A percentile compares a stretch with the other conserved stretches of the same genome.
These are phyloP conservation scores for Mycosphaerella sp. DNA, from an alignment of 2,329 filamentous ascomycete species.

Conservation along the genomic window DNA sequence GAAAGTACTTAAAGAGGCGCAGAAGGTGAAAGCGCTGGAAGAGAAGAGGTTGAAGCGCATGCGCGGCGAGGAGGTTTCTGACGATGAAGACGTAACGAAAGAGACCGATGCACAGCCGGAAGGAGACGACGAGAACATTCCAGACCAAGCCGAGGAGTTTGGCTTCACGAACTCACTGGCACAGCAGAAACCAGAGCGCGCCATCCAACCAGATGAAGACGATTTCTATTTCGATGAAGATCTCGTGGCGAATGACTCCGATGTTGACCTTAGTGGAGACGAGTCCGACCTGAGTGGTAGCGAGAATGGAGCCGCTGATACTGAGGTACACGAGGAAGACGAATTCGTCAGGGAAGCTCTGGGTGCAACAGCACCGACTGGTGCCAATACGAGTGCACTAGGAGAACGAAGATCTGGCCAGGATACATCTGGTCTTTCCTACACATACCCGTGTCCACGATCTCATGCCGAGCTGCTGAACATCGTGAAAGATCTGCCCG, in stretches of 20 bases:
- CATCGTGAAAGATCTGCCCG: slow-evolving; percentile 55
- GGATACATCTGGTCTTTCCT: slow-evolving; percentile 53
- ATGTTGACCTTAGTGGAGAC: slow-evolving; percentile 13
- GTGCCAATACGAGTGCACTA: slow-evolving; percentile 31
- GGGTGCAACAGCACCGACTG: slow-evolving; percentile 14
- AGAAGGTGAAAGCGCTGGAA: slow-evolving; percentile 72
- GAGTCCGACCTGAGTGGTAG: slow-evolving; percentile 21
- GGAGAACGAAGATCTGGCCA: slow-evolving; percentile 37
- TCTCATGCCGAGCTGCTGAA: slow-evolving; percentile 66
- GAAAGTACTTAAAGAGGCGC: slow-evolving; percentile 67
- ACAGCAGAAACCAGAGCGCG: slow-evolving; percentile 32
- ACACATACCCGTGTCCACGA: slow-evolving; percentile 78
- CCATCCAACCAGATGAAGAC: slow-evolving; percentile 86
- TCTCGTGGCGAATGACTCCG: slow-evolving; percentile 71
- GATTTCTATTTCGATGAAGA: slow-evolving; percentile 89
- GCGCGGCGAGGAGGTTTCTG: slow-evolving; percentile 72
- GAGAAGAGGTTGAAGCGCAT: slow-evolving; percentile 76
- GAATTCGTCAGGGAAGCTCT: slow-evolving; percentile 44
- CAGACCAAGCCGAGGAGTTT: slow-evolving; percentile 56
- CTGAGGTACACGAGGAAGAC: slow-evolving; percentile 41
- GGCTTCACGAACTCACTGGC: slow-evolving; percentile 55
- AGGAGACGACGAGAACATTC: slow-evolving; percentile 36
- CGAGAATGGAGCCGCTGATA: slow-evolving; percentile 22
- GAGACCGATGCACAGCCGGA: slow-evolving; percentile 27
- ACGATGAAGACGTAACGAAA: slow-evolving; percentile 44